Base-by-base conservation (phyloP, 2,329 filamentous ascomycete species). In the Xylariales sp. region DNA sequence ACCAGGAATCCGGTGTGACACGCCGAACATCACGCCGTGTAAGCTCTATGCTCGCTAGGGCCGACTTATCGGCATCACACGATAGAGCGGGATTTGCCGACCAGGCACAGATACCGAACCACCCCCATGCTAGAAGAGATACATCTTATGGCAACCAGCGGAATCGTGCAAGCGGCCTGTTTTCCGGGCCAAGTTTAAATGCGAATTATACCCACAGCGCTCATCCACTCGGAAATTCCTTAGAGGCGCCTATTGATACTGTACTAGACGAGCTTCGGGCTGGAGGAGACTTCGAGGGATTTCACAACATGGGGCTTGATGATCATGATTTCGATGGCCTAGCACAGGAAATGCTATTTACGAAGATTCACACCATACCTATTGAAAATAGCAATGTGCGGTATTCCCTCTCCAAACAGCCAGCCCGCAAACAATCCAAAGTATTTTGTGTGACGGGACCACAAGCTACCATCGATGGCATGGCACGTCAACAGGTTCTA, bases 31-130 rank as follows among this genome's bases (percentile, higher is more conserved):
- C 89, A 18, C 89, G 96, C 50, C 89, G 96, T 58, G 91, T 98
- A 32, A 99, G 96, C 81, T 98, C 95, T 16, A 87, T 97, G 81
- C 84, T 97, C 61, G 94, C 94, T 16, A 87, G 95, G 74, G 92
- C 93, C 39, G 95, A 97, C 77, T 83, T 97, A 23, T 95, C 93
- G 0, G 91, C 93, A 9, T 96, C 91, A 16, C 92, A 95, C 71
- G 94, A 97, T 73, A 87, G 92, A 74, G 86, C 90, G 0, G 87
- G 90, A n/a, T 97, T 97, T 76, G 87, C 90, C 34, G 94, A 97
- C 56, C 87, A 86, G 77, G 80, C 77, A 71, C 84, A 78, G 2
- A 76, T 80, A 8, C 74, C 81, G 8, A 79, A 77, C 10, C 79
- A 81, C 60, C 77, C 77, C 0, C 83, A 84, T 50, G 80, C 85